Percentiles rank a stretch among this genome's conserved stretches.
Evolutionary conservation across 108 stramenopile species (phyloP).

Genomic region (Cyclotella kingstonii): DNA sequence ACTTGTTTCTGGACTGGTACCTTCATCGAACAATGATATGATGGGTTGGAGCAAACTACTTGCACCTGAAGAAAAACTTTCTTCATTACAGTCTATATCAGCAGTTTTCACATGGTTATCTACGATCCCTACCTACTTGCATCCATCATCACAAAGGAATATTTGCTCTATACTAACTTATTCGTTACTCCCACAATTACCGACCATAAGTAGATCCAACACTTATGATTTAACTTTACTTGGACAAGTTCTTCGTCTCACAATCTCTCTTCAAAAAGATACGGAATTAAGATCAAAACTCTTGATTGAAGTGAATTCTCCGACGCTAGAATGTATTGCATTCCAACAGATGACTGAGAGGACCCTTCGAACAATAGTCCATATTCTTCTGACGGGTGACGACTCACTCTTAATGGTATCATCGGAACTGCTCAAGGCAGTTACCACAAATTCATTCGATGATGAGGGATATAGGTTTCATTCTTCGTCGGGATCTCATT

Average conservation of each 20-base stretch:
- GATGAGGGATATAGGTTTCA: conserved; percentile 29
- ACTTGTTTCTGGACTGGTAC: conserved; percentile 22
- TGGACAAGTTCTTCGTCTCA: conserved; percentile 53
- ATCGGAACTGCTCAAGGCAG: conserved; percentile 43
- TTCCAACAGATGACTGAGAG: conserved; percentile 1
- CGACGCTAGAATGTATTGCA: conserved; percentile 1
- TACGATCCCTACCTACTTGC: conserved; percentile 25
- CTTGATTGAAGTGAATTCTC: conserved; percentile 13
- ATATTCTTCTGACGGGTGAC: conserved; percentile 5
- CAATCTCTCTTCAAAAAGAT: conserved; percentile 11
- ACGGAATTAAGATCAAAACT: conserved; percentile 4
- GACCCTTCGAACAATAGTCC: conserved; percentile 20
- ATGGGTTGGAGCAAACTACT: not conserved
- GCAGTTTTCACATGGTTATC: conserved; percentile 34
- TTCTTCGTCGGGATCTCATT: not conserved
- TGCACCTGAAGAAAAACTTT: not conserved
- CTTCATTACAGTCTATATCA: conserved; percentile 33
- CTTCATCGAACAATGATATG: not conserved
- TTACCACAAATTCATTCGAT: conserved; percentile 44
- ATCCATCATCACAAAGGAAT: conserved; percentile 43
- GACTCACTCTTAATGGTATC: conserved; percentile 13
- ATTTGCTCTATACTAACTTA: conserved; percentile 29
- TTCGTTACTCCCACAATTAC: conserved; percentile 2
- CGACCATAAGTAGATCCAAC: not conserved
- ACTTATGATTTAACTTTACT: conserved; percentile 32